phyloP scores from a whole-genome alignment of 169 alveolate genomes.

The Toxoplasma gondii region DNA sequence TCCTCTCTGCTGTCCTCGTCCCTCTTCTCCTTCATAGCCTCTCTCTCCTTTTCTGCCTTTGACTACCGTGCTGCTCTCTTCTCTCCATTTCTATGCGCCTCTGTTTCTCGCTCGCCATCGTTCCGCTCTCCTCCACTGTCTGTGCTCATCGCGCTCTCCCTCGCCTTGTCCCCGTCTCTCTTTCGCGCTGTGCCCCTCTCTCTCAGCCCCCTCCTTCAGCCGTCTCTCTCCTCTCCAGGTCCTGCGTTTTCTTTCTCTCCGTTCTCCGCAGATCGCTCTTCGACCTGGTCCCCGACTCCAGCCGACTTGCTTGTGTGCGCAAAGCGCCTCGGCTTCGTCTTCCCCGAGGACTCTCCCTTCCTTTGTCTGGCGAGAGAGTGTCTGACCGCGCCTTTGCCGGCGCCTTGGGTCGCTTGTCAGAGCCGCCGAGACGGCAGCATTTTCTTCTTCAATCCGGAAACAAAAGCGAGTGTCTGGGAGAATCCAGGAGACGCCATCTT shows the following conservation, averaged over 20 bases:
- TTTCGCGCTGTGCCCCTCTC: neutral
- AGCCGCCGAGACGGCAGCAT: neutral
- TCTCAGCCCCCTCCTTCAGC: neutral
- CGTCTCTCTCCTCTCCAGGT: neutral
- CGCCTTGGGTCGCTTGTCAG: neutral
- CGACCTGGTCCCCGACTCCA: neutral
- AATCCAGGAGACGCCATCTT: neutral
- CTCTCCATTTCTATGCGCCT: neutral
- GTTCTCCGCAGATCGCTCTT: neutral
- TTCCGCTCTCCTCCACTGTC: no score
- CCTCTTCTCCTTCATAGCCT: neutral
- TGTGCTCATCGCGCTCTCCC: neutral
- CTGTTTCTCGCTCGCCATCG: neutral
- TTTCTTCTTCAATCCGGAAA: neutral
- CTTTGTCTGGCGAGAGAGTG: neutral
- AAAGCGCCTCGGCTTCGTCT: neutral
- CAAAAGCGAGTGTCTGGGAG: neutral
- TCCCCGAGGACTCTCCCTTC: neutral
- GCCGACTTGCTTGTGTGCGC: neutral
- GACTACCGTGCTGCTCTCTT: no score
- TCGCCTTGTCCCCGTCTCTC: neutral
- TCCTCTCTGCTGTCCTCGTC: neutral
- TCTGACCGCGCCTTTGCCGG: neutral
- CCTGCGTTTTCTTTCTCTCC: neutral
- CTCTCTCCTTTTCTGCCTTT: no score